Evolutionary conservation across 2,329 filamentous ascomycete species (phyloP).

Genomic region (Microdochium nivale): DNA sequence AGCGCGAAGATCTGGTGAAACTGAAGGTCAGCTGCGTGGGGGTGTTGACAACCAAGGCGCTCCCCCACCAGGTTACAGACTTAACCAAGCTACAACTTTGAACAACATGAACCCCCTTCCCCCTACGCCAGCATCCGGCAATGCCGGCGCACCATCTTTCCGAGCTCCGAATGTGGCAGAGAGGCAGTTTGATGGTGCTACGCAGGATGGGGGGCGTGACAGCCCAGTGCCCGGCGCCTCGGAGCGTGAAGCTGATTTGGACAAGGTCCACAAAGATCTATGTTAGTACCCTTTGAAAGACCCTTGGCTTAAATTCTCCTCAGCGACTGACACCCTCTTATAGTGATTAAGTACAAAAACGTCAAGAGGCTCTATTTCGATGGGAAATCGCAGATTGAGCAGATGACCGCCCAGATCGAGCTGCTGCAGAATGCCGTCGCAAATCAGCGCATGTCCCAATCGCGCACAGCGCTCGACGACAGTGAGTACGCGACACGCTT

Average conservation of each 20-base stretch:
- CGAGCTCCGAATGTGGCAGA: slow-evolving; percentile 29
- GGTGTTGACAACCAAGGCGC: background rate
- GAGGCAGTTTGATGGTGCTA: slow-evolving; percentile 34
- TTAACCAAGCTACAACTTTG: slow-evolving; percentile 32
- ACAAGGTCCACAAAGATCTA: slow-evolving; percentile 50
- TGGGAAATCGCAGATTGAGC: slow-evolving; percentile 84
- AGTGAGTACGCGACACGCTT: slow-evolving; percentile 88
- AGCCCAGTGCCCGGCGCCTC: slow-evolving; percentile 44
- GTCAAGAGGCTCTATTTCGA: slow-evolving; percentile 98
- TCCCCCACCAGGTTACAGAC: slow-evolving; percentile 35
- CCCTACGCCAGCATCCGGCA: slow-evolving; percentile 25
- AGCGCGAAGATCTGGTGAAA: background rate
- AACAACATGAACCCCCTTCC: slow-evolving; percentile 34
- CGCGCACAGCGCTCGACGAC: slow-evolving; percentile 88
- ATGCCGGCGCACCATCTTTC: slow-evolving; percentile 26
- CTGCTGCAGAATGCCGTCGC: slow-evolving; percentile 95
- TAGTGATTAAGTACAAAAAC: slow-evolving; percentile 94
- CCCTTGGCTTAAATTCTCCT: too few species aligned
- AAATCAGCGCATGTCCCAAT: slow-evolving; percentile 90
- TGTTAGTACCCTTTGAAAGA: slow-evolving; percentile 28
- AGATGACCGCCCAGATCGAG: slow-evolving; percentile 79
- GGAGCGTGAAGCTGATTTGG: slow-evolving; percentile 33
- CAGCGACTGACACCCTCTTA: background rate
- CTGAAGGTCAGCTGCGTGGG: background rate
- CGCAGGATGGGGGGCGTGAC: slow-evolving; percentile 41